Base-by-base conservation (phyloP, 139 green algal genomes). In the Coelastrella sp. region DNA sequence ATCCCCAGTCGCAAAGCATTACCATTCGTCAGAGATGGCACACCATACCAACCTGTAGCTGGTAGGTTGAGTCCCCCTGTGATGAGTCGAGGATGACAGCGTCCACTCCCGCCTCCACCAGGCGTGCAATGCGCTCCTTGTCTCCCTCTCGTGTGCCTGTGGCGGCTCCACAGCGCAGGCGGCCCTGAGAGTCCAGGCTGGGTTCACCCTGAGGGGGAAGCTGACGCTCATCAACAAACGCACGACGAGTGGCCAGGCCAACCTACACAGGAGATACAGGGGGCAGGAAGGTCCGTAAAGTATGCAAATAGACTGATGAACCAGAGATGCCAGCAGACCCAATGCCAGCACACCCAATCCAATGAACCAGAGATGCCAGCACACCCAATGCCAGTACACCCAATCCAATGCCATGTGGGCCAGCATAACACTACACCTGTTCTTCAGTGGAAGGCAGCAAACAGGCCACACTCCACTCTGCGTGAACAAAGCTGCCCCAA, bases 71-170 rank as follows among this genome's bases (percentile, higher is more conserved):
- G 93, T 99, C 97, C 16, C 98, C 98, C 92, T 98, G 96, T 16
- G 92, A 96, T 7, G 94, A 97, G 94, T 99, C 97, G 23, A 99
- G 94, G 89, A 99, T 98, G 68, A 99, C 93, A 0, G 95, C 96
- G 66, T 99, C 95, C 47, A 98, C 91, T 4, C 83, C 95, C 19
- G 90, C 92, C 5, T 90, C 92, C 56, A 93, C 57, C 16, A 97
- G 94, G 5, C 73, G 85, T 32, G 84, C 87, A n/a, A 98, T 91
- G 14, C 97, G 93, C 76, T 95, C 94, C 74, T 94, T 95, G 94
- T 99, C 98, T 3, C 77, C 78, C 7, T 97, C 95, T 5, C 98
- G 94, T 3, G 97, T 99, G 47, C 98, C 98, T 23, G 99, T 96
- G 17, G 98, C 98, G 0, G 97, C 97, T 65, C 97, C 98, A n/a